A percentile compares a stretch with the other conserved stretches of the same genome.
Evolutionary conservation across 805 yeast species (phyloP).

Genomic region (Lipomyces spencermartinsiae): DNA sequence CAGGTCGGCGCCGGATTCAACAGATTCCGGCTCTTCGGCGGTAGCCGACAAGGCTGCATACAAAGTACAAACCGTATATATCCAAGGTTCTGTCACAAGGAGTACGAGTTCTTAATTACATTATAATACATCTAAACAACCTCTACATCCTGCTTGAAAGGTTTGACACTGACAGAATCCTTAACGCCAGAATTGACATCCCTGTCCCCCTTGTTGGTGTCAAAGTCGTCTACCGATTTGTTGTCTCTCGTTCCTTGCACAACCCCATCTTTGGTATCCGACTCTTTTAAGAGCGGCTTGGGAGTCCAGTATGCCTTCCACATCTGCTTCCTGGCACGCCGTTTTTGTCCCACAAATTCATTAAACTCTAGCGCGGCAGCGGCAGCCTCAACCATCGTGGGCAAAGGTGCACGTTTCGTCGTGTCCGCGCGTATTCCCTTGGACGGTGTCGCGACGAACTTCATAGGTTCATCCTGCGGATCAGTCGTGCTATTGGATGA

Average conservation of each 20-base stretch:
- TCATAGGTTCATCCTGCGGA: conserved; percentile 31
- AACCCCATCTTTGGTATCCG: neutral
- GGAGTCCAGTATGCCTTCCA: conserved; percentile 48
- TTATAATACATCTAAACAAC: neutral
- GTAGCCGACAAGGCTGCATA: no score
- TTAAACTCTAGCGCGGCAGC: conserved; percentile 41
- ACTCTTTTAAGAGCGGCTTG: neutral
- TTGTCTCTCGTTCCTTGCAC: neutral
- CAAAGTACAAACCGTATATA: neutral
- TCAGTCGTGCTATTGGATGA: conserved; percentile 19
- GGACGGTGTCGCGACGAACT: conserved; percentile 28
- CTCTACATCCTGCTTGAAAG: neutral
- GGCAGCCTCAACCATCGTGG: conserved; percentile 39
- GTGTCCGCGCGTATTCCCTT: conserved; percentile 20
- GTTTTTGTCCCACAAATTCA: conserved; percentile 42
- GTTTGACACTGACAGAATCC: neutral
- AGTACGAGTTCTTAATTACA: neutral
- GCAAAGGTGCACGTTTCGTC: conserved; percentile 23
- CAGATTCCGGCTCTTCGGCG: no score
- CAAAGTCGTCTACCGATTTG: neutral
- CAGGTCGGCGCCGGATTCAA: no score
- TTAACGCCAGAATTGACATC: neutral
- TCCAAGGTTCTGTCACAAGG: no score
- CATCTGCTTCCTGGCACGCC: conserved; percentile 42
- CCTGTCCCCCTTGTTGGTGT: neutral